These are phyloP conservation scores for Melaleuca quinquenervia DNA, from an alignment of 345 rosid genomes.

Conservation along the genomic window DNA sequence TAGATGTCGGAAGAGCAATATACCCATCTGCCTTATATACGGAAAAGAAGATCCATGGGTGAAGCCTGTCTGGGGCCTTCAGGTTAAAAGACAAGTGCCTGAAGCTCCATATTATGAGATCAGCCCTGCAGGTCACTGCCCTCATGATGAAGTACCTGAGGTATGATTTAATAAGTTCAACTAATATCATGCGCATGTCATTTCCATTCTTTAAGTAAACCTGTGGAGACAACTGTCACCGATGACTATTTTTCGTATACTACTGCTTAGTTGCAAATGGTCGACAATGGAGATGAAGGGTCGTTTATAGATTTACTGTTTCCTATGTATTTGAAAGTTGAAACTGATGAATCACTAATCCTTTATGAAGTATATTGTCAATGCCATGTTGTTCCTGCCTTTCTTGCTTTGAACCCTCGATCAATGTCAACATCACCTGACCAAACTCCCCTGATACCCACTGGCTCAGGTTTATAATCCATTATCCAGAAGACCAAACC, in stretches of 20 bases:
- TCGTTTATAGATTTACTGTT: neutral
- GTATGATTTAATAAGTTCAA: constrained; percentile 12
- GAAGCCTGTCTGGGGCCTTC: constrained; percentile 80
- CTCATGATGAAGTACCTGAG: constrained; percentile 99
- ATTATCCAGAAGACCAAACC: neutral
- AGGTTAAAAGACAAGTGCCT: constrained; percentile 63
- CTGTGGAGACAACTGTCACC: neutral
- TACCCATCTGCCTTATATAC: constrained; percentile 73
- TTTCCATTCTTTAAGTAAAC: neutral
- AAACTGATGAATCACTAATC: neutral
- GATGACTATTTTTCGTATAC: neutral
- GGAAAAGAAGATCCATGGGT: constrained; percentile 99
- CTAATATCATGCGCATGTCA: neutral
- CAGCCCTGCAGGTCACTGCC: constrained; percentile 99
- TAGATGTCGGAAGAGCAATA: constrained; percentile 49
- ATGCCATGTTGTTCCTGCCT: neutral
- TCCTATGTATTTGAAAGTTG: neutral
- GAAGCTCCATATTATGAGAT: constrained; percentile 82
- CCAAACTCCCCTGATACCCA: neutral
- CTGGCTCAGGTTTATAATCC: neutral
- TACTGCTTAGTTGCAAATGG: neutral
- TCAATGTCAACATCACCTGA: neutral
- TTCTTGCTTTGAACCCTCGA: neutral
- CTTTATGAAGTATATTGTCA: neutral
- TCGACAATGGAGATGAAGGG: neutral